phyloP scores from a whole-genome alignment of 495 filamentous ascomycete species.

The Pyrenula massariospora region DNA sequence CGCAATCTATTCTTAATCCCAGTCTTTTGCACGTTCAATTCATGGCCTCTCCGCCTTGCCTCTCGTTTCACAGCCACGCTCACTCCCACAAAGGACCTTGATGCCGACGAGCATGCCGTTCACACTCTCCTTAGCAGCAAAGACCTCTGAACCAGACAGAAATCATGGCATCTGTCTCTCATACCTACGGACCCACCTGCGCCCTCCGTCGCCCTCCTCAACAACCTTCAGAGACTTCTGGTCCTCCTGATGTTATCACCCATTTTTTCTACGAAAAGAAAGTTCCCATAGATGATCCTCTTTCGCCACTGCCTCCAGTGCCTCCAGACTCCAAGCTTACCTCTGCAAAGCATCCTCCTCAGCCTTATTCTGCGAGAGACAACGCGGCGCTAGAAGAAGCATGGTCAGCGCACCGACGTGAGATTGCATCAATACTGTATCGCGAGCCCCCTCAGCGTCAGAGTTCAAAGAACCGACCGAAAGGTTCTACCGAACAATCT shows the following conservation, averaged over 20 bases:
- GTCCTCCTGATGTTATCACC: slow-evolving; percentile 39
- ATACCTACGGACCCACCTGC: slow-evolving; percentile 45
- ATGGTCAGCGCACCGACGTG: slow-evolving; percentile 46
- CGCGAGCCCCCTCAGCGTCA: neutral
- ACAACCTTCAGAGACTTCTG: neutral
- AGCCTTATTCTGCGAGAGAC: slow-evolving; percentile 69
- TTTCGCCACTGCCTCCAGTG: slow-evolving; percentile 52
- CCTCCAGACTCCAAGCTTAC: slow-evolving; percentile 35
- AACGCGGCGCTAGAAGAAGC: slow-evolving; percentile 62
- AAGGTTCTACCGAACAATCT: neutral
- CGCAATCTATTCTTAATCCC: no score
- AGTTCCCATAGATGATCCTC: slow-evolving; percentile 71
- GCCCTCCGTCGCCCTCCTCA: slow-evolving; percentile 21
- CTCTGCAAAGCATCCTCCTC: slow-evolving; percentile 43
- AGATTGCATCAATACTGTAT: neutral
- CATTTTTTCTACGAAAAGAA: slow-evolving; percentile 77
- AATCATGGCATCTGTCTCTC: slow-evolving; percentile 33
- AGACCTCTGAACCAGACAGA: neutral
- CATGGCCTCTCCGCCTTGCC: no score
- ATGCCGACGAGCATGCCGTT: neutral
- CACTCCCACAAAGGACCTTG: no score
- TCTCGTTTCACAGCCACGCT: no score
- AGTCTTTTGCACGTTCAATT: no score
- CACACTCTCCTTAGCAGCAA: neutral
- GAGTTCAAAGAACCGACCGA: neutral